These are phyloP conservation scores for Eimeria maxima DNA, from an alignment of 169 alveolate genomes.

Conservation along the genomic window DNA sequence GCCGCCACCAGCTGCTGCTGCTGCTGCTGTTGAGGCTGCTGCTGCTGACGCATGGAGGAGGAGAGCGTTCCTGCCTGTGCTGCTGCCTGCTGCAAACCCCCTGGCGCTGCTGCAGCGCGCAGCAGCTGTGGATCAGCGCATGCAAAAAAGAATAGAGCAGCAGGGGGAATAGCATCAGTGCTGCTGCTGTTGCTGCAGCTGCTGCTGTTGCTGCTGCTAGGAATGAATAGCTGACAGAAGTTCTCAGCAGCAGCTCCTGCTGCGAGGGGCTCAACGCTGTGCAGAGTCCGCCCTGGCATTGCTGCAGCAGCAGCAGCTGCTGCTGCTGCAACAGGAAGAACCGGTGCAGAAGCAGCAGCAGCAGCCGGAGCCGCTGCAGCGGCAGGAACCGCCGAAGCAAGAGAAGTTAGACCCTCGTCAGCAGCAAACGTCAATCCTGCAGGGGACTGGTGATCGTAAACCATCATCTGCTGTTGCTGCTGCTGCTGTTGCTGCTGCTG, in stretches of 20 bases:
- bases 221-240: conserved; percentile 8
- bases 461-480: not conserved
- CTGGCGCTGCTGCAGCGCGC: conserved; percentile 36
- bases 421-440: not conserved
- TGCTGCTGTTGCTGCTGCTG: conserved; percentile 30
- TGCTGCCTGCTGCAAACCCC: conserved; percentile 41
- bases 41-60: conserved; percentile 22
- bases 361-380: too few relatives aligned
- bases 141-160: conserved; percentile 54
- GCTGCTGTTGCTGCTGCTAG: conserved; percentile 53
- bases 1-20: conserved; percentile 74
- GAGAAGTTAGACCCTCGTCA: not conserved
- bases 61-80: conserved; percentile 13
- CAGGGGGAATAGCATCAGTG: not conserved
- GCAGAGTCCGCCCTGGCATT: conserved; percentile 54
- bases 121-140: conserved; percentile 70
- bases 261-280: conserved; percentile 49
- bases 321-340: conserved; percentile 45
- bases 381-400: conserved; percentile 22
- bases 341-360: conserved; percentile 26
- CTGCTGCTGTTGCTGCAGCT: conserved; percentile 70
- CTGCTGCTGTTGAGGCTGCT: conserved; percentile 66
- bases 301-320: conserved; percentile 62
- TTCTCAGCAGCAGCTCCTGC: conserved; percentile 45
- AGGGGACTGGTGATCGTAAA: not conserved